Evolutionary conservation across 768 basidiomycete species (phyloP), one percentile per base, ranked within the genome.

Genomic region (Neoboletus magnificus): DNA sequence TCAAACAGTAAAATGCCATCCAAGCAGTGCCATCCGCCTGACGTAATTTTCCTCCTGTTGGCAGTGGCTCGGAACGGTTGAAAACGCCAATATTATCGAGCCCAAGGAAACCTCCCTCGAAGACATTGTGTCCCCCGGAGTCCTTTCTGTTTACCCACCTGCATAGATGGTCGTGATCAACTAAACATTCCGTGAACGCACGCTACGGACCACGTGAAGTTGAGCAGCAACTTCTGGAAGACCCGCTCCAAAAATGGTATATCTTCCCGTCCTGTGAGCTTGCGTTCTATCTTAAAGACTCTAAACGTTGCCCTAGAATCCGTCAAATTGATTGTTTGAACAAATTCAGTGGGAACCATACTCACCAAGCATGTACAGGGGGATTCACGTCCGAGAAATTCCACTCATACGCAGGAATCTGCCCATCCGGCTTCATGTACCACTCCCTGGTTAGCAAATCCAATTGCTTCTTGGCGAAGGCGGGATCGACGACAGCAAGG

Each of bases 141-240:
- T 99, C 97, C 73, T 99, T 99, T 53, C 96, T 86, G 71, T 99
- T 98, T 20, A 98, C 96, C 96, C 96, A 98, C 89, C 89, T 90
- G 29, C 8, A 59, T 23, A 45, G 33, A 46, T 47, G 29, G 33
- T 8, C 23, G 54, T 43, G 37, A 55, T 49, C 35, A 55, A 44
- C 35, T 18, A n/a, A 45, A 7, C 33, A 7, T 16, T 27, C 16
- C 22, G 20, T 23, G 22, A 40, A 41, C 10, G 48, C 20, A 42
- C 18, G 18, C 48, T 22, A 69, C 77, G 42, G 54, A 91, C 93
- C 95, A 98, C 44, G 97, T 99, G 68, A 98, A 98, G 74, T 99
- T 98, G 37, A 99, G 76, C 20, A 99, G 73, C 49, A 99, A 71
- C 74, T 99, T 98, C 73, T 98, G 95, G 83, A 99, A 99, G 27